Evolutionary conservation across 164 flowering plant genomes (phyloP).

Genomic region (Vitis labrusca): DNA sequence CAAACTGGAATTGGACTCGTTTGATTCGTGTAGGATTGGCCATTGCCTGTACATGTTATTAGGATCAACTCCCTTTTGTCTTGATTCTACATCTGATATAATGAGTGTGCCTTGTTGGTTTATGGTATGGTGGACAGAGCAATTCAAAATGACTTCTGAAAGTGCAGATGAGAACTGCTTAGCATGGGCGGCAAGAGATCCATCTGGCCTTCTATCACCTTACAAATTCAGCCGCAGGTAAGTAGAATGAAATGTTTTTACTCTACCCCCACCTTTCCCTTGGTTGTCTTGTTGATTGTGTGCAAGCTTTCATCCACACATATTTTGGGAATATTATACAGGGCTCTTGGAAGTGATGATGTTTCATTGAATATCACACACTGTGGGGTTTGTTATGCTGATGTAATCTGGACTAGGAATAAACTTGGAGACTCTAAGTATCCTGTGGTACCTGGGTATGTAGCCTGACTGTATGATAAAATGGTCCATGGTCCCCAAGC

Average conservation of each 20-base stretch:
- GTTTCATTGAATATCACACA: conserved; percentile 67
- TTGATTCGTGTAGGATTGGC: no score
- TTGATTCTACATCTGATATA: no score
- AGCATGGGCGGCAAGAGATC: conserved; percentile 81
- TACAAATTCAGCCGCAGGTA: conserved; percentile 71
- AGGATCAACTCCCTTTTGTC: no score
- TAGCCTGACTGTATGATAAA: not conserved
- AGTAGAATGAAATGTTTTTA: not conserved
- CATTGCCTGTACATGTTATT: no score
- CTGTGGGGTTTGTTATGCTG: conserved; percentile 83
- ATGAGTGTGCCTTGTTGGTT: not conserved
- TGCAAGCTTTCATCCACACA: not conserved
- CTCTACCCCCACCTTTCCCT: no score
- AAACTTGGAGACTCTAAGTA: conserved; percentile 43
- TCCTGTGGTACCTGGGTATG: conserved; percentile 86
- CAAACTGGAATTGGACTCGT: no score
- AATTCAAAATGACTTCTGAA: conserved; percentile 33
- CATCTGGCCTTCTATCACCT: conserved; percentile 71
- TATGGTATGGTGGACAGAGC: not conserved
- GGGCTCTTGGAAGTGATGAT: conserved; percentile 55
- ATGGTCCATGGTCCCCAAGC: not conserved
- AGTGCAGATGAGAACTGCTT: conserved; percentile 39
- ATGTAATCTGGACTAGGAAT: conserved; percentile 63
- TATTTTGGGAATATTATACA: conserved; percentile 24
- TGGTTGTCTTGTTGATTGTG: not conserved